Percentiles rank a stretch among this genome's conserved stretches.
Evolutionary conservation across 2,329 filamentous ascomycete genomes (phyloP).

Genomic region (Talaromyces sp.): DNA sequence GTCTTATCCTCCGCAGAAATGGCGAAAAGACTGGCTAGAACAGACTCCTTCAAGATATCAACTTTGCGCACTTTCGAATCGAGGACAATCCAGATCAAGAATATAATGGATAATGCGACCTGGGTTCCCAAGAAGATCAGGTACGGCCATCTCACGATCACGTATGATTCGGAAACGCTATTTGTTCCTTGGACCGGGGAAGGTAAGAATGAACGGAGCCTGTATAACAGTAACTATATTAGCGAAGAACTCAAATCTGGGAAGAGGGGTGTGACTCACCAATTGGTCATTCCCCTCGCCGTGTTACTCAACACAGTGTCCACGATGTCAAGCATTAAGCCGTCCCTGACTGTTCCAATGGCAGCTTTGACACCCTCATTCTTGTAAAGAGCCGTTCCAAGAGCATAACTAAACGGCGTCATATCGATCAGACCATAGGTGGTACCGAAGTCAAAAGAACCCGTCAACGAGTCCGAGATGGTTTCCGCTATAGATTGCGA

Average conservation of each 20-base stretch:
- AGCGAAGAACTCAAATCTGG: not conserved
- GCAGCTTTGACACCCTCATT: not conserved
- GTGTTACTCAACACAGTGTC: conserved; percentile 7
- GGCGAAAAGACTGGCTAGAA: conserved; percentile 9
- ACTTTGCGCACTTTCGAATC: conserved; percentile 14
- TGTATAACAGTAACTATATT: not conserved
- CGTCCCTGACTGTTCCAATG: conserved; percentile 3
- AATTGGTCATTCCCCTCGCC: conserved; percentile 14
- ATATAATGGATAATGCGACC: conserved; percentile 9
- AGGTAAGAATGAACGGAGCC: conserved; percentile 12
- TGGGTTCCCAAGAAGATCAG: conserved; percentile 12
- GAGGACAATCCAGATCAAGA: conserved; percentile 15
- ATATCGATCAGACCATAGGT: not conserved
- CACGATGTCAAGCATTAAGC: conserved; percentile 3
- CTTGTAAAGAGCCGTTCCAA: conserved; percentile 9
- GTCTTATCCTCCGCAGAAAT: conserved; percentile 15
- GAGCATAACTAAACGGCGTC: conserved; percentile 14
- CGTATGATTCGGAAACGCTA: conserved; percentile 4
- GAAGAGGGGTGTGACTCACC: not conserved
- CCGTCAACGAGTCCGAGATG: not conserved
- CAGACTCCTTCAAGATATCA: conserved; percentile 17
- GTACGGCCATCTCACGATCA: conserved; percentile 16
- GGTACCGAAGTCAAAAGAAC: not conserved
- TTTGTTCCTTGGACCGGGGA: conserved; percentile 6
- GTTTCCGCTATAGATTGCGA: not conserved